Evolutionary conservation across 306 rosid genomes (phyloP).

Genomic region (Lathyrus sativus): DNA sequence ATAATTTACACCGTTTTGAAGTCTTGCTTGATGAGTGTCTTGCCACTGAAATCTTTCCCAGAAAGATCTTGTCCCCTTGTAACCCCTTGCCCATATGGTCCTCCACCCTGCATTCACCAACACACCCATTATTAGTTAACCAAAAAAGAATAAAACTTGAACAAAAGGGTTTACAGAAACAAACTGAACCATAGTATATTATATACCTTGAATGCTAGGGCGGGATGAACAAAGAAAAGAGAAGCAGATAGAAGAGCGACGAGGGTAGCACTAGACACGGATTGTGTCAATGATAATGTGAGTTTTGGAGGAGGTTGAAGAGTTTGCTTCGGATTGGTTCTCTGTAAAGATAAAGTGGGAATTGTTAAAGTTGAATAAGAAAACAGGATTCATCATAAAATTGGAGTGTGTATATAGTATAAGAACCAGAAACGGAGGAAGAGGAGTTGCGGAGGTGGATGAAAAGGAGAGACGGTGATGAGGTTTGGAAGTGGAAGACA

Average conservation of each 20-base stretch:
- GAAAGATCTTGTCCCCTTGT: conserved; percentile 93
- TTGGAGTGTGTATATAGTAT: neutral
- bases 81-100: conserved; percentile 87
- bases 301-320: conserved; percentile 44
- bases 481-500: conserved; percentile 45
- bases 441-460: neutral
- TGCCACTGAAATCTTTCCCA: conserved; percentile 90
- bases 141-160: neutral
- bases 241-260: conserved; percentile 78
- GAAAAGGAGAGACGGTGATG: conserved; percentile 18
- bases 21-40: conserved; percentile 85
- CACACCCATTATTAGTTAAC: conserved; percentile 12
- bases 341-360: conserved; percentile 6
- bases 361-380: conserved; percentile 5
- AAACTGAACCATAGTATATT: neutral
- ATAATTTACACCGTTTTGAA: conserved; percentile 75
- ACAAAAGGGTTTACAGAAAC: neutral
- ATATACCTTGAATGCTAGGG: conserved; percentile 81
- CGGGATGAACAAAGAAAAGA: conserved; percentile 66
- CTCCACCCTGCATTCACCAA: conserved; percentile 68
- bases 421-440: conserved; percentile 27
- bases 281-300: conserved; percentile 42
- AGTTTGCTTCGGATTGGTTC: conserved; percentile 37
- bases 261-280: conserved; percentile 58
- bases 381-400: neutral